A percentile compares a stretch with the other conserved stretches of the same genome.
Conservation (phyloP, 148 eudicot genomes). For the Nepenthes gracilis region DNA sequence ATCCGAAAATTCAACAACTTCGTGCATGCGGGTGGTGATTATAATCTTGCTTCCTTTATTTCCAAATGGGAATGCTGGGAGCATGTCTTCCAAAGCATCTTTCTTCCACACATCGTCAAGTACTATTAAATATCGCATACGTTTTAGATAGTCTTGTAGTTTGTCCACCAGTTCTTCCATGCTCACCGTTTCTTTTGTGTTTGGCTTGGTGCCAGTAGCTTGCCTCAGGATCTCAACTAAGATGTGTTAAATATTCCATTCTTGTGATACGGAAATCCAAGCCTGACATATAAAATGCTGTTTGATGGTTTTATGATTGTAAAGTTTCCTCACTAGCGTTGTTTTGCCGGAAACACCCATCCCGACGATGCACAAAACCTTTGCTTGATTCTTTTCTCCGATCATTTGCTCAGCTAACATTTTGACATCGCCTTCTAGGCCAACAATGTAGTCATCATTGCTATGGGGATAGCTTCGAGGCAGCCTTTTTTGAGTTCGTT, state of each 20-base stretch:
- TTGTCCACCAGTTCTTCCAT: neutral
- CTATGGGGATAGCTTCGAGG: neutral
- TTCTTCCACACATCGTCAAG: conserved; percentile 12
- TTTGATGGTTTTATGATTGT: conserved; percentile 5
- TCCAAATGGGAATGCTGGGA: neutral
- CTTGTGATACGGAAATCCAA: conserved; percentile 13
- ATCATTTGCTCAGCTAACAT: conserved; percentile 1
- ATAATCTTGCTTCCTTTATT: too few species aligned
- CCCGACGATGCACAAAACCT: conserved; percentile 8
- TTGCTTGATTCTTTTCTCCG: neutral
- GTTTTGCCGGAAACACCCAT: conserved; percentile 31
- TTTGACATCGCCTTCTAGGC: conserved; percentile 9
- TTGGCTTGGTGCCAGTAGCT: neutral
- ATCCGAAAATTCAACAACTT: neutral
- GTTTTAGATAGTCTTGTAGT: neutral
- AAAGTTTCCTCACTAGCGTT: conserved; percentile 13
- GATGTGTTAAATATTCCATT: neutral
- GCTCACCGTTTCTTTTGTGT: neutral
- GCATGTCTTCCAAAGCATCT: conserved; percentile 1
- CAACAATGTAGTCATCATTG: conserved; percentile 6
- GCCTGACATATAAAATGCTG: conserved; percentile 9
- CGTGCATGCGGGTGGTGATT: too few species aligned
- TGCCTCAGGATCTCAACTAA: neutral
- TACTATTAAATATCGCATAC: conserved; percentile 2
- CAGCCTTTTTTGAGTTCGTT: neutral